These are phyloP conservation scores for Aureobasidium musti DNA, from an alignment of 2,329 filamentous ascomycete species.

Conservation along the genomic window DNA sequence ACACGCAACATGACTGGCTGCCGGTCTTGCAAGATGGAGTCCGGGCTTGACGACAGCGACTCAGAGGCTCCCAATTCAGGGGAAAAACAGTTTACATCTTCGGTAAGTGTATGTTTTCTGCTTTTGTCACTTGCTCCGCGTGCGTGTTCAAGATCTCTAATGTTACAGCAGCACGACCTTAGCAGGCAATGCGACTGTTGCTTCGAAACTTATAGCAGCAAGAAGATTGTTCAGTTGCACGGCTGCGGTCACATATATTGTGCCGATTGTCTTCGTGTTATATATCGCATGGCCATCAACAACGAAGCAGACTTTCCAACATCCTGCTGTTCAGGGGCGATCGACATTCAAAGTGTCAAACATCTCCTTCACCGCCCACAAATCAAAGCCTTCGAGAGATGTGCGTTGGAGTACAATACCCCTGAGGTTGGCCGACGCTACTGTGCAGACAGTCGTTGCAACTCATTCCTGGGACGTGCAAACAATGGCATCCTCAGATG, in stretches of 20 bases:
- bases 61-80: too few species aligned
- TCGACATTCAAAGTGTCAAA: background rate
- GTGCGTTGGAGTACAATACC: background rate
- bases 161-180: background rate
- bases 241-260: background rate
- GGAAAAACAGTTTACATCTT: too few species aligned
- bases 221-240: background rate
- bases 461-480: background rate
- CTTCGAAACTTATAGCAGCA: background rate
- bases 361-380: background rate
- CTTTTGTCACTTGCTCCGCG: too few species aligned
- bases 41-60: too few species aligned
- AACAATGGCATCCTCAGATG: background rate
- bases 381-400: background rate
- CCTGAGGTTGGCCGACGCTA: background rate
- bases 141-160: background rate
- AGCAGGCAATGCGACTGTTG: background rate
- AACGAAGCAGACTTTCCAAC: background rate
- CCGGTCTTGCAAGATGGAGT: too few species aligned
- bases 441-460: background rate
- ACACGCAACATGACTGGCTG: too few species aligned
- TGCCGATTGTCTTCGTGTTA: background rate
- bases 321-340: background rate
- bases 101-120: too few species aligned
- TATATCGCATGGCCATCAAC: background rate